Conservation (phyloP, 306 rosid species). For the Macrotyloma uniflorum region DNA sequence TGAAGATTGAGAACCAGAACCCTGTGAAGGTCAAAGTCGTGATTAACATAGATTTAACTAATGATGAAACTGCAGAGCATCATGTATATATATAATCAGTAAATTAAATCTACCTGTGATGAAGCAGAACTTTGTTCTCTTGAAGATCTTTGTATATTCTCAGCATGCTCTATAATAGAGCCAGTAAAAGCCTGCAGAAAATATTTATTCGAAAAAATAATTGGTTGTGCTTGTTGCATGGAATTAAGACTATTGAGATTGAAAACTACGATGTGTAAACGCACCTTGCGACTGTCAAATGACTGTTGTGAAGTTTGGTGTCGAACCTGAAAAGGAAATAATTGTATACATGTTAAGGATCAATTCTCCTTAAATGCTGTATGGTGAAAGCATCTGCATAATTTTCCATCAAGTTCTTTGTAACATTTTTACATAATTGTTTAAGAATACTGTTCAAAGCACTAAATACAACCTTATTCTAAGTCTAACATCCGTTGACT, state of each 20-base stretch:
- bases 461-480: not conserved
- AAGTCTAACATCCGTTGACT: not conserved
- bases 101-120: constrained; percentile 55
- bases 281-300: constrained; percentile 65
- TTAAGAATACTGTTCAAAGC: not conserved
- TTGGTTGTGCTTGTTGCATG: not conserved
- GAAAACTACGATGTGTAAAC: constrained; percentile 10
- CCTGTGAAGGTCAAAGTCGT: constrained; percentile 43
- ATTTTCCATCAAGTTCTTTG: not conserved
- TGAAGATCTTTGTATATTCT: constrained; percentile 44
- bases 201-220: constrained; percentile 3
- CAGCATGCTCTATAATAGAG: constrained; percentile 70
- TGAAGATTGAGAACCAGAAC: constrained; percentile 60
- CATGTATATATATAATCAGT: not conserved
- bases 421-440: not conserved
- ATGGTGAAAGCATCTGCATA: not conserved
- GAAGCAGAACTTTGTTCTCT: constrained; percentile 47
- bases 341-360: constrained; percentile 19
- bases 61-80: constrained; percentile 21
- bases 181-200: constrained; percentile 83
- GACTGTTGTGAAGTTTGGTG: constrained; percentile 48
- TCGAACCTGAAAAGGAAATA: constrained; percentile 51
- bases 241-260: not conserved
- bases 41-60: constrained; percentile 25
- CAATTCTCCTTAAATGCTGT: not conserved